Percentiles rank a stretch among this genome's conserved stretches.
phyloP scores from a whole-genome alignment of 441 rosid species.

The Arabidopsis hybrid region DNA sequence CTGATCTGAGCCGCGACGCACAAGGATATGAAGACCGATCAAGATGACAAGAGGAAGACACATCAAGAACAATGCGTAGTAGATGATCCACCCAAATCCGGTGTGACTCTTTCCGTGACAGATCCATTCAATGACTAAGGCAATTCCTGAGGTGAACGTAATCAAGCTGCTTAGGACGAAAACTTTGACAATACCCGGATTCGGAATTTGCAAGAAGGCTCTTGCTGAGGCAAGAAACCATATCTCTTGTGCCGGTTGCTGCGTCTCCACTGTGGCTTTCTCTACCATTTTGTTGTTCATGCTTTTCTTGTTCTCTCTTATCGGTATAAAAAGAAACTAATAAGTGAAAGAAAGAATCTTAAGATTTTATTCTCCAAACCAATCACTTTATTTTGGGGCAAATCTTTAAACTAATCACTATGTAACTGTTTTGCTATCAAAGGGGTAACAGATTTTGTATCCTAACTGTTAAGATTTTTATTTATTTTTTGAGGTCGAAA shows the following conservation, averaged over 20 bases:
- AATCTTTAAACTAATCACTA: too few species aligned
- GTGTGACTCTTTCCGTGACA: constrained; percentile 31
- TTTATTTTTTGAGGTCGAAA: not conserved
- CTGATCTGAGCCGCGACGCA: constrained; percentile 11
- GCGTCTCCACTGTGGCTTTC: not conserved
- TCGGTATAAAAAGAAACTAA: not conserved
- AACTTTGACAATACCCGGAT: constrained; percentile 24
- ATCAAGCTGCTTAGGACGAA: not conserved
- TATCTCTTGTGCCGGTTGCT: not conserved
- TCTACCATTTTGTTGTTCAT: constrained; percentile 8
- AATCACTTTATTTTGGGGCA: not conserved
- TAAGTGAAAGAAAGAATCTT: not conserved
- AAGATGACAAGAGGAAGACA: constrained; percentile 29
- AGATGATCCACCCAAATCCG: constrained; percentile 34
- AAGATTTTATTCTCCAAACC: not conserved
- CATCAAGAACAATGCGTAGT: constrained; percentile 37
- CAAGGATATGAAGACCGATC: constrained; percentile 17
- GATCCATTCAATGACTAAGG: constrained; percentile 33
- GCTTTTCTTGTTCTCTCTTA: not conserved
- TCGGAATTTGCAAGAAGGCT: constrained; percentile 18
- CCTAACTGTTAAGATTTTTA: not conserved
- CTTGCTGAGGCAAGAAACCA: not conserved
- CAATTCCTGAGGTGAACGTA: constrained; percentile 24
- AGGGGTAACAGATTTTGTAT: constrained; percentile 8
- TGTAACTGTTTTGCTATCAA: not conserved